Conservation (phyloP, 2,329 filamentous ascomycete genomes). For the Colletotrichum plurivorum region DNA sequence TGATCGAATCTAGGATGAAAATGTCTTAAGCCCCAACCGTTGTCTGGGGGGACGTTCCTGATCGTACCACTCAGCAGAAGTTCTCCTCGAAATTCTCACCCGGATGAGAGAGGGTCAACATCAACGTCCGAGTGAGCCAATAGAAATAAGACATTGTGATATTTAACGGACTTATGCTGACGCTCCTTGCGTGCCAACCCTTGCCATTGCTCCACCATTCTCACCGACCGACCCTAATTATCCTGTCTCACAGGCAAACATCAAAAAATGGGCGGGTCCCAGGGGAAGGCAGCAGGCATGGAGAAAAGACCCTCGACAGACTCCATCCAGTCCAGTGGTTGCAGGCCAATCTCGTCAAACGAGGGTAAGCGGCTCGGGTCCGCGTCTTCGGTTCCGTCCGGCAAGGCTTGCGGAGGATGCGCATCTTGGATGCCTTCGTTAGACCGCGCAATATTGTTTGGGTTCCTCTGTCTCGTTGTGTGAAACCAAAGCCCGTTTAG, state of each 20-base stretch:
- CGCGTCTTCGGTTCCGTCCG: not conserved
- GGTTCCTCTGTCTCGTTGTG: not conserved
- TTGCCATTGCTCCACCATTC: no score
- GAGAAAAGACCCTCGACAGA: constrained; percentile 14
- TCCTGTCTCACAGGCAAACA: not conserved
- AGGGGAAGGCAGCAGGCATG: constrained; percentile 9
- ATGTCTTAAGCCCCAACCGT: no score
- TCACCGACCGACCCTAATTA: no score
- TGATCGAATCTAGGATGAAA: no score
- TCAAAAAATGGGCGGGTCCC: constrained; percentile 18
- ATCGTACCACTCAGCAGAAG: no score
- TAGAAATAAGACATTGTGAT: no score
- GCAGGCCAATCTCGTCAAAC: constrained; percentile 16
- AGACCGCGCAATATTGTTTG: not conserved
- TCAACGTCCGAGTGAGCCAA: no score
- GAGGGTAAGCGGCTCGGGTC: not conserved
- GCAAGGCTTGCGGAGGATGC: not conserved
- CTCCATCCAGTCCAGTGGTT: constrained; percentile 20
- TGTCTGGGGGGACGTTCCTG: no score
- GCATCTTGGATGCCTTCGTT: not conserved
- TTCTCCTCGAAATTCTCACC: no score
- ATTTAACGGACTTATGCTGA: not conserved
- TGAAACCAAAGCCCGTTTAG: constrained; percentile 23
- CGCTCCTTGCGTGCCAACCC: not conserved
- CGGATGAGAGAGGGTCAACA: no score